phyloP scores from a whole-genome alignment of 140 eudicot genomes.

The Flaveria floridana region DNA sequence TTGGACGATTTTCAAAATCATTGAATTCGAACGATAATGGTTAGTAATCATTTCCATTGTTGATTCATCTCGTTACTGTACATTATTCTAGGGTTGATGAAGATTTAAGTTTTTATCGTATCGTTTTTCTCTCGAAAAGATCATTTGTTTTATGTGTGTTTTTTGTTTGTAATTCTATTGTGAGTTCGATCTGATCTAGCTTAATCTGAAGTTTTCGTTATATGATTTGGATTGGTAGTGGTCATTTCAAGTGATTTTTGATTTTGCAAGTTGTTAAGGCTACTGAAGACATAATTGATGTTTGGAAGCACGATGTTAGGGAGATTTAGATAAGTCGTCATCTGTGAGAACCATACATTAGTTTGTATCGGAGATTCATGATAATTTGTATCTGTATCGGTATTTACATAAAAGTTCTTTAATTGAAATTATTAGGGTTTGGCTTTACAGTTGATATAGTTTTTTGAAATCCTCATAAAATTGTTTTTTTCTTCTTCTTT shows the following conservation, averaged over 20 bases:
- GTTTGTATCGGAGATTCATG: neutral
- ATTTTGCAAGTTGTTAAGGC: neutral
- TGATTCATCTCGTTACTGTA: constrained; percentile 17
- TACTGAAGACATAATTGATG: neutral
- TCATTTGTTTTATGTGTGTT: neutral
- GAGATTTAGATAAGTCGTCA: neutral
- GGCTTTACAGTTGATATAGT: constrained; percentile 5
- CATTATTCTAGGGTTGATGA: neutral
- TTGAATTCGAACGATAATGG: constrained; percentile 28
- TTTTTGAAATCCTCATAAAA: neutral
- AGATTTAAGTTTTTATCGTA: neutral
- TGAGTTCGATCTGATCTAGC: constrained; percentile 25
- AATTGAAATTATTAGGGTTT: neutral
- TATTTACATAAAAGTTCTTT: no score
- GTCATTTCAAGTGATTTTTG: neutral
- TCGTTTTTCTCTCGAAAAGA: neutral
- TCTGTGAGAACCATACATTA: neutral
- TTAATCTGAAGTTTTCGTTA: constrained; percentile 1
- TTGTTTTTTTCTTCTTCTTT: neutral
- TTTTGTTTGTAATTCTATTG: neutral
- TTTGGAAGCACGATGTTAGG: neutral
- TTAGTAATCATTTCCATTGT: constrained; percentile 18
- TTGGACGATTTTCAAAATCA: neutral
- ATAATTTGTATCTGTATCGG: no score
- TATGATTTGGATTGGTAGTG: constrained; percentile 5